Percentiles rank a stretch among this genome's conserved stretches.
These are phyloP conservation scores for Pythium brachiatum DNA, from an alignment of 352 stramenopile genomes.

Conservation along the genomic window DNA sequence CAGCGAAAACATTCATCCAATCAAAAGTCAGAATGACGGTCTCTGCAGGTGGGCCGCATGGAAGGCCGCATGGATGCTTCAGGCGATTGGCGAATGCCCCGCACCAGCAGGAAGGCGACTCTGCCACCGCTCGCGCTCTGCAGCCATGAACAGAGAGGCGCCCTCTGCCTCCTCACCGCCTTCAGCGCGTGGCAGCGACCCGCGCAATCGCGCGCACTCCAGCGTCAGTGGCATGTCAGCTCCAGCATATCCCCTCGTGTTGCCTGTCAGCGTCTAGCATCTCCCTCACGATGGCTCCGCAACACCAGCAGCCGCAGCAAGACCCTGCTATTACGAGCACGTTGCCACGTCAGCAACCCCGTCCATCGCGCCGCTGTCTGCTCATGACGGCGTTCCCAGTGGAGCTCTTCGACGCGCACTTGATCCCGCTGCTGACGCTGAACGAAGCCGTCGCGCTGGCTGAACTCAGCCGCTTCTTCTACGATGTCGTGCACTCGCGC, in stretches of 20 bases:
- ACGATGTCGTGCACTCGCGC: constrained; percentile 48
- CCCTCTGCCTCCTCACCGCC: background rate
- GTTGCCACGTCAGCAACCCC: background rate
- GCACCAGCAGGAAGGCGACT: background rate
- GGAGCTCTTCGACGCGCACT: constrained; percentile 56
- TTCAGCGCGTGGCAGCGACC: background rate
- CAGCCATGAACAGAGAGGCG: background rate
- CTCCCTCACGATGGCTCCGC: background rate
- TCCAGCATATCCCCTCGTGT: no score
- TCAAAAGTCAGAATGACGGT: background rate
- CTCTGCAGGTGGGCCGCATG: no score
- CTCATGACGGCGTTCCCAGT: constrained; percentile 13
- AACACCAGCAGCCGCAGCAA: background rate
- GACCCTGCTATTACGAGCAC: background rate
- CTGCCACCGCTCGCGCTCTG: background rate
- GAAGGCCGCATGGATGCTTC: background rate
- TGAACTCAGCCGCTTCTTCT: constrained; percentile 50
- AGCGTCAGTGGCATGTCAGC: no score
- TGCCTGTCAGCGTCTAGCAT: no score
- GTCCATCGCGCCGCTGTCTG: background rate
- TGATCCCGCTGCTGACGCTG: constrained; percentile 52
- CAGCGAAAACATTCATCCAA: background rate
- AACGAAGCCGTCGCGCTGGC: constrained; percentile 55
- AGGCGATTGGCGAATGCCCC: background rate
- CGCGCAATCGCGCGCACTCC: background rate